These are phyloP conservation scores for Zoysia pacifica DNA, from an alignment of 176 grass and related monocot species.

Conservation along the genomic window DNA sequence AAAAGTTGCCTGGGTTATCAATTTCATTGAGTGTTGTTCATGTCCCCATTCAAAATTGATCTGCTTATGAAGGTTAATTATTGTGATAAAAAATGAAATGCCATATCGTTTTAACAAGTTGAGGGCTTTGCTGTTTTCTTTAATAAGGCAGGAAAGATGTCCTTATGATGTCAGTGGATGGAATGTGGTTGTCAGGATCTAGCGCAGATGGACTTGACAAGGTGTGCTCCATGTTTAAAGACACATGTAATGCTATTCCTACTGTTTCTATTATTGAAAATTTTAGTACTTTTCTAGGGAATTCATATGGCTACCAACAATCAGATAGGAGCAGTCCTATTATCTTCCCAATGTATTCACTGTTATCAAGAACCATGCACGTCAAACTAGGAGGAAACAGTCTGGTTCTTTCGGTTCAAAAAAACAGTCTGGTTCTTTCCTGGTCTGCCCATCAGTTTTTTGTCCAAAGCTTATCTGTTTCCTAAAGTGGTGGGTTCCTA, in stretches of 20 bases:
- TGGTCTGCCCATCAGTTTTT: conserved; percentile 1
- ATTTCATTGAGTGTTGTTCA: conserved; percentile 29
- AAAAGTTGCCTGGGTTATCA: neutral
- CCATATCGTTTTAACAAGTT: conserved; percentile 7
- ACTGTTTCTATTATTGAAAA: neutral
- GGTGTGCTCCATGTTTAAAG: conserved; percentile 12
- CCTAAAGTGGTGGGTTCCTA: conserved; percentile 30
- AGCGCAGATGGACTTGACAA: conserved; percentile 12
- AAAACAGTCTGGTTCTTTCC: conserved; percentile 27
- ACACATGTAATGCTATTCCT: neutral
- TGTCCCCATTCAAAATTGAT: conserved; percentile 23
- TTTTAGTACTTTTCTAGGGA: conserved; percentile 13
- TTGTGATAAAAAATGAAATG: conserved; percentile 25
- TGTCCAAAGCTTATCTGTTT: conserved; percentile 23
- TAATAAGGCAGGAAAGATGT: neutral
- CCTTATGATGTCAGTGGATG: neutral
- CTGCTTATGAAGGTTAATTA: conserved; percentile 22
- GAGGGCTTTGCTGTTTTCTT: neutral
- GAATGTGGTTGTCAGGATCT: conserved; percentile 2
- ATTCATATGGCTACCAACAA: neutral
- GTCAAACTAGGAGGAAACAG: neutral
- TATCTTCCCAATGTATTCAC: conserved; percentile 22
- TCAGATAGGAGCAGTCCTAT: conserved; percentile 12
- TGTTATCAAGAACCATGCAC: conserved; percentile 28
- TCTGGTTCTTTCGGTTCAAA: neutral